Base-by-base conservation (phyloP, 371 early-diverging fungal species). In the Rhizopus delemar region DNA sequence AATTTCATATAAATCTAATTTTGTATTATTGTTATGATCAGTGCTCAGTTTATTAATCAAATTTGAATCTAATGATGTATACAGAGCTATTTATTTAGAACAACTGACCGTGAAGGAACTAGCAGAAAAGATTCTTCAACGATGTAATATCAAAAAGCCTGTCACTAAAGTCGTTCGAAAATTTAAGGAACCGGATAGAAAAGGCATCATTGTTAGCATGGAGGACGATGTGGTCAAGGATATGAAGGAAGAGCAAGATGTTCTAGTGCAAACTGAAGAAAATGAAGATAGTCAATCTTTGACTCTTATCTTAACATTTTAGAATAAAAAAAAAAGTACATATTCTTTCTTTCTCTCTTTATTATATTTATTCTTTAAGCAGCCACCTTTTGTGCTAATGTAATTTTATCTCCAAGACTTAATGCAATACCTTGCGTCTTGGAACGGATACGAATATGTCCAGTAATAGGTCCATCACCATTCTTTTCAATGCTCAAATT, bases 361-460 rank as follows among this genome's bases (percentile, higher is more conserved):
- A 41, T 33, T 43, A 32, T 41, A 6, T n/a, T 13, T 53, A 62
- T 33, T 51, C 36, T 32, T 64, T 69, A 73, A 51, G 70, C 70
- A 48, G 59, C 66, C 13, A 64, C 64, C 57, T 80, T 80, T 69
- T 80, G 81, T 57, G 79, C 85, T 57, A 85, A 70, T 53, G 85
- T 86, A 63, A 87, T 86, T 67, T 84, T 85, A 63, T 88, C 86
- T 43, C 97, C 98, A 51, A 98, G 75, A 69, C 90, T 88, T 56
- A 97, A 84, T 12, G 99, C 98, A 72, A 98, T 94, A 22, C 99
- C 99, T 81, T 97, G 97, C 3, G 97, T 96, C 83, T 98, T 98
- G 70, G 92, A 90, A 28, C 99, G 87, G 64, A 98, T 97, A 50
- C 98, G 88, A 55, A 98, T 94, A 78, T 97, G 98, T 29, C 98